A percentile compares a stretch with the other conserved stretches of the same genome.
phyloP scores from a whole-genome alignment of 139 green algal genomes.

The Parachlorella kessleri region DNA sequence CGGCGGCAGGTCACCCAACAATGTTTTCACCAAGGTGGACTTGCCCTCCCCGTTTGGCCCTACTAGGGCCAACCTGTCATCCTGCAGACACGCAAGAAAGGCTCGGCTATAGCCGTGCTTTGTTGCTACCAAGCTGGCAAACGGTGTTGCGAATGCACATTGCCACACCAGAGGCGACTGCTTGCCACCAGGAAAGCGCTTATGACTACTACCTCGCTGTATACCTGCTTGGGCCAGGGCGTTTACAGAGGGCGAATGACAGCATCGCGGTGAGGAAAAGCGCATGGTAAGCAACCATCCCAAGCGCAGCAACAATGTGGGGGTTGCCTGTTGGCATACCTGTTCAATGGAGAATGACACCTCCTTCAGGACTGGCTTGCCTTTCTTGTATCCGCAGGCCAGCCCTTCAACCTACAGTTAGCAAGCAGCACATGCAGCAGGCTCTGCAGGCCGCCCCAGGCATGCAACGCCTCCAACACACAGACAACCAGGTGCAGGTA shows the following conservation, averaged over 20 bases:
- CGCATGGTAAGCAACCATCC: too few relatives aligned
- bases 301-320: too few relatives aligned
- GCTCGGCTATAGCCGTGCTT: not conserved
- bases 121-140: not conserved
- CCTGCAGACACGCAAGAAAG: not conserved
- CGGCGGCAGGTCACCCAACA: constrained; percentile 38
- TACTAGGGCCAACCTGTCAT: constrained; percentile 17
- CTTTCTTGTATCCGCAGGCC: constrained; percentile 42
- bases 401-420: constrained; percentile 55
- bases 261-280: too few relatives aligned
- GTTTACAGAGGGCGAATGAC: too few relatives aligned
- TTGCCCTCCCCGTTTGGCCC: constrained; percentile 54
- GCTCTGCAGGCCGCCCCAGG: too few relatives aligned
- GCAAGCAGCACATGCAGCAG: too few relatives aligned
- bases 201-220: too few relatives aligned
- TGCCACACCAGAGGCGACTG: too few relatives aligned
- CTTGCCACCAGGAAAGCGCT: too few relatives aligned
- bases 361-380: constrained; percentile 35
- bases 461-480: too few relatives aligned
- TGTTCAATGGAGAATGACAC: constrained; percentile 68
- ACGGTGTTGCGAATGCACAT: not conserved
- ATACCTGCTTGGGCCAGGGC: too few relatives aligned
- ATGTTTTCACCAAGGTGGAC: constrained; percentile 67
- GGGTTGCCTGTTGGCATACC: too few relatives aligned
- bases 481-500: not conserved